Evolutionary conservation across 495 filamentous ascomycete species (phyloP).

Genomic region (Chaetomidium leptoderma): DNA sequence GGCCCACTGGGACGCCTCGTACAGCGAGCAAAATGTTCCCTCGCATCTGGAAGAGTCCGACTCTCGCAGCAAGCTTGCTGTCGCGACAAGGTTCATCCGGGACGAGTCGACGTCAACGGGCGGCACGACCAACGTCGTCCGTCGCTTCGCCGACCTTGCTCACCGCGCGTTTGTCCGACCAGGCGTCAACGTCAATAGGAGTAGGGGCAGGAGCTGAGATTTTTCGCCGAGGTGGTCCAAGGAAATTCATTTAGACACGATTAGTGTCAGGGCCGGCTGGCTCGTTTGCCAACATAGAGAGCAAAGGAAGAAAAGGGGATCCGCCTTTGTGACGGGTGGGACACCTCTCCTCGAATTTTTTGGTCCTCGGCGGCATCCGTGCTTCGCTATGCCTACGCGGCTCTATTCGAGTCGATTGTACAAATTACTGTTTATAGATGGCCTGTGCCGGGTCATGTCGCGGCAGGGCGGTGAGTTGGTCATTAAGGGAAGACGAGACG

Average conservation of each 20-base stretch:
- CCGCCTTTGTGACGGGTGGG: background rate
- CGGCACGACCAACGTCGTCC: slow-evolving; percentile 74
- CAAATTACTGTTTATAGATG: slow-evolving; percentile 10
- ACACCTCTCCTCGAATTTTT: background rate
- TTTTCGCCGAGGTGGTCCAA: background rate
- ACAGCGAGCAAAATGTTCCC: slow-evolving; percentile 55
- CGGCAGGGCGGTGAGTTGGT: background rate
- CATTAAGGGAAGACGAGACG: background rate
- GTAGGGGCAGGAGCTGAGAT: background rate
- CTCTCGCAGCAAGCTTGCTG: slow-evolving; percentile 64
- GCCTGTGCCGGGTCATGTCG: background rate
- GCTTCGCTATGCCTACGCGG: background rate
- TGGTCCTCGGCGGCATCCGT: background rate
- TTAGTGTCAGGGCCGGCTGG: background rate
- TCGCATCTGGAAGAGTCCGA: slow-evolving; percentile 65
- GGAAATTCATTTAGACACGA: background rate
- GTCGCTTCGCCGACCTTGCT: slow-evolving; percentile 70
- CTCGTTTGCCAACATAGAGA: background rate
- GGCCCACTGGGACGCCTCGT: slow-evolving; percentile 58
- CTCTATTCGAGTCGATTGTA: background rate
- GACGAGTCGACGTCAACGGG: slow-evolving; percentile 65
- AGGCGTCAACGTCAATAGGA: slow-evolving; percentile 31
- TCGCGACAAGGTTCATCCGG: slow-evolving; percentile 78
- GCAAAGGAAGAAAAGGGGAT: background rate
- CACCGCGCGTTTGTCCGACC: slow-evolving; percentile 43